Conservation (phyloP, 768 basidiomycete species). For the Boletus sp. region DNA sequence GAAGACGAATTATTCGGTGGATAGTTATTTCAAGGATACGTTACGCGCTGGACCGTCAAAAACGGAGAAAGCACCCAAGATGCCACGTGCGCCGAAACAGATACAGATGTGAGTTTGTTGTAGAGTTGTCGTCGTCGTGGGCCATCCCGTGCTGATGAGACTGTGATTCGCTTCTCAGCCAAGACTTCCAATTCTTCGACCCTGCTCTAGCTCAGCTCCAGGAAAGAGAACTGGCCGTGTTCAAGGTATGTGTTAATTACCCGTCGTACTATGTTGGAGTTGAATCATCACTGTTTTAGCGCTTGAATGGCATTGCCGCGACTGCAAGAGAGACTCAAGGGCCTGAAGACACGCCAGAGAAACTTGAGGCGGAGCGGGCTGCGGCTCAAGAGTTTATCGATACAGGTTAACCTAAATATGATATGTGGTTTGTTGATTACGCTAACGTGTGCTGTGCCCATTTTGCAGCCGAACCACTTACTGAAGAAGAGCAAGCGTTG, state of each 20-base stretch:
- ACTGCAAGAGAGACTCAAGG: conserved; percentile 64
- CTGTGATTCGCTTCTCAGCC: conserved; percentile 41
- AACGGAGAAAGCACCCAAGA: conserved; percentile 75
- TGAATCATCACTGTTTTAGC: conserved; percentile 34
- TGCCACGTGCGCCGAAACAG: conserved; percentile 87
- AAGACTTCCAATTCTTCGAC: conserved; percentile 98
- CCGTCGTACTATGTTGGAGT: background rate
- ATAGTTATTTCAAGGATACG: conserved; percentile 93
- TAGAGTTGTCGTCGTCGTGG: background rate
- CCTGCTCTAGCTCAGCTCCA: conserved; percentile 76
- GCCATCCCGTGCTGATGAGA: background rate
- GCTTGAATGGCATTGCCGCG: conserved; percentile 64
- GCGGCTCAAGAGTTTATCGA: conserved; percentile 88
- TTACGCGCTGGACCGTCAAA: conserved; percentile 79
- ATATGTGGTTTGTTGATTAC: background rate
- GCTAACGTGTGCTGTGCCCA: background rate
- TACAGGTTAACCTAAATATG: conserved; percentile 47
- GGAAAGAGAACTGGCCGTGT: conserved; percentile 80
- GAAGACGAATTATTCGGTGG: conserved; percentile 92
- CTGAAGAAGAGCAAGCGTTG: conserved; percentile 78
- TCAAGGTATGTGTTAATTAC: conserved; percentile 48
- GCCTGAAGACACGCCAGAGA: conserved; percentile 77
- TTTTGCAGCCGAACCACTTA: conserved; percentile 81
- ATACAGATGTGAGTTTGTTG: conserved; percentile 63
- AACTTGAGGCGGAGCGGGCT: conserved; percentile 75